Conservation (phyloP, 2,329 filamentous ascomycete species). For the Trichoderma breve region DNA sequence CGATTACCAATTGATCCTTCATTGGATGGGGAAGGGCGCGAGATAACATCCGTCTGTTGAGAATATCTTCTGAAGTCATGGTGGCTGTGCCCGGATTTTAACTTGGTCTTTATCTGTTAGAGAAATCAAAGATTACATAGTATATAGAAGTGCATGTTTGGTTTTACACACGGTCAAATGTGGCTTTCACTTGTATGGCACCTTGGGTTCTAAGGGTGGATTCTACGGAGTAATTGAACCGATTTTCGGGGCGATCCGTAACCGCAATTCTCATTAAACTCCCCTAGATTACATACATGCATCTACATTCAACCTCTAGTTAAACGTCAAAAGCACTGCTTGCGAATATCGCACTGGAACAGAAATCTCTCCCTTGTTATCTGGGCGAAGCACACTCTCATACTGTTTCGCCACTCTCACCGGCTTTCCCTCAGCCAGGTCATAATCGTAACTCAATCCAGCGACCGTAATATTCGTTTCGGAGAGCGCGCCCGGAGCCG, state of each 20-base stretch:
- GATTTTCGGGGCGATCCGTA: background rate
- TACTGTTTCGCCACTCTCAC: conserved; percentile 5
- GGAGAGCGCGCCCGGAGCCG: conserved; percentile 11
- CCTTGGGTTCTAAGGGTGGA: background rate
- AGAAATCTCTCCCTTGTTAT: background rate
- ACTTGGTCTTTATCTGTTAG: background rate
- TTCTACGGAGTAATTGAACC: background rate
- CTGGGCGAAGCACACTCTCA: background rate
- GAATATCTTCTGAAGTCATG: background rate
- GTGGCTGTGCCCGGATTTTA: background rate
- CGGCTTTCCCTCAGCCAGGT: conserved; percentile 1
- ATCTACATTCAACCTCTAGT: background rate
- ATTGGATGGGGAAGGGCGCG: background rate
- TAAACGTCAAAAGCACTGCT: conserved; percentile 14
- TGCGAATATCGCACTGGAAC: background rate
- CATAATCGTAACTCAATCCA: conserved; percentile 15
- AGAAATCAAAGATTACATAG: background rate
- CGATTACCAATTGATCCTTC: background rate
- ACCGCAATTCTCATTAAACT: background rate
- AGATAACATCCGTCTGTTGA: background rate
- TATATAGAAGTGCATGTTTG: background rate
- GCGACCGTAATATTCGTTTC: conserved; percentile 17
- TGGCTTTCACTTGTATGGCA: background rate
- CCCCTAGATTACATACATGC: background rate
- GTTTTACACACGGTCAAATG: background rate